Base-by-base conservation (phyloP, 441 rosid species). In the Euphorbia schlechtendalii region DNA sequence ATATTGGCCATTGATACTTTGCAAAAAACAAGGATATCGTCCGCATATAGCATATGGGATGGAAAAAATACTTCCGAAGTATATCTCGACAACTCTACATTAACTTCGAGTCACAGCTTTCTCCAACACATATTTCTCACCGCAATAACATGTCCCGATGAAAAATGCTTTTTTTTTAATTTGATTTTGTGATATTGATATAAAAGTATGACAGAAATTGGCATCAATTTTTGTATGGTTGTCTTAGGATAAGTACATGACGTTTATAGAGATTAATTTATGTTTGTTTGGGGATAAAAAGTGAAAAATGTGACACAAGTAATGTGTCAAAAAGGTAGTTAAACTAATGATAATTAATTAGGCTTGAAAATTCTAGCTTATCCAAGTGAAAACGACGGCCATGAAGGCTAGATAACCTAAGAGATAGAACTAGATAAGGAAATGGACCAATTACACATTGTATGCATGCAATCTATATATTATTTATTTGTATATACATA, bases 241-340 rank as follows among this genome's bases (percentile, higher is more conserved):
- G 56, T 21, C 65, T 64, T 21, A 25, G 4, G 74, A 74, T 76
- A 70, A 81, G 76, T 63, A 52, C 24, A 56, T 64, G 59, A 48
- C 54, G 38, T 52, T 22, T 51, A n/a, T n/a, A 58, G 27, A 10
- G 34, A 64, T 64, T 30, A 64, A 54, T 18, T 34, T 3, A 9
- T 25, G 12, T 63, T 46, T n/a, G 22, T 66, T 63, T 58, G 46
- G 27, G 1, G 53, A 12, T 46, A 22, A 45, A 62, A n/a, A n/a
- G n/a, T n/a, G n/a, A 36, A 7, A 12, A n/a, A 43, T 45, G 11
- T 6, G 18, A 3, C 32, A 51, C 25, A 8, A 25, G 51, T 36
- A 17, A 15, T 36, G 60, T 12, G 22, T n/a, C 22, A 69, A 32
- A 18, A n/a, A 20, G 6, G 1, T 14, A 4, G n/a, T 52, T n/a